These are phyloP conservation scores for Capsella rubella DNA, from an alignment of 441 rosid species.

Conservation along the genomic window DNA sequence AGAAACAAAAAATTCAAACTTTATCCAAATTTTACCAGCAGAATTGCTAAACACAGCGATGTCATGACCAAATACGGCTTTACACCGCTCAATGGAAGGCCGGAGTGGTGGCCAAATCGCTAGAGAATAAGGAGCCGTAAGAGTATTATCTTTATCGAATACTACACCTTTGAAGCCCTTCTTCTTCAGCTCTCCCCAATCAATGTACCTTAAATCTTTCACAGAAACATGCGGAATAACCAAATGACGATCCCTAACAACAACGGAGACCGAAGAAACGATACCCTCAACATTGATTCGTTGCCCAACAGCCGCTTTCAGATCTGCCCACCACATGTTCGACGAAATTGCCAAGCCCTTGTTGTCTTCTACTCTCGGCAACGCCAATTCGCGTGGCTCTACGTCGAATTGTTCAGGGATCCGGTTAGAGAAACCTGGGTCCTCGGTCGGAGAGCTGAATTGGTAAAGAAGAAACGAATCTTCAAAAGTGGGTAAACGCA, in stretches of 20 bases:
- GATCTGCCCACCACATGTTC: conserved; percentile 95
- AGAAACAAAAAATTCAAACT: neutral
- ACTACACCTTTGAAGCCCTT: conserved; percentile 94
- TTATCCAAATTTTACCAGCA: conserved; percentile 60
- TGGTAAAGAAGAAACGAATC: conserved; percentile 45
- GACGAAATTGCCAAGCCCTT: conserved; percentile 51
- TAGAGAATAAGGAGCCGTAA: conserved; percentile 88
- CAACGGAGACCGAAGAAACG: conserved; percentile 63
- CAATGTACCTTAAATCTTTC: conserved; percentile 73
- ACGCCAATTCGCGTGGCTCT: conserved; percentile 35
- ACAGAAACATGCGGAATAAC: conserved; percentile 81
- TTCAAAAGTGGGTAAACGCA: conserved; percentile 38
- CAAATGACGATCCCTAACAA: conserved; percentile 69
- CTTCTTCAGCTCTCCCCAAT: conserved; percentile 80
- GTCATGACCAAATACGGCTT: conserved; percentile 80
- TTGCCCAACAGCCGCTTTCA: conserved; percentile 93
- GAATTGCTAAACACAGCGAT: conserved; percentile 94
- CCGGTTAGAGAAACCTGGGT: conserved; percentile 37
- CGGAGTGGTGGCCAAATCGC: conserved; percentile 70
- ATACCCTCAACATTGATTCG: conserved; percentile 86
- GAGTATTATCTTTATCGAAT: conserved; percentile 94
- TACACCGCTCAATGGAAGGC: conserved; percentile 75
- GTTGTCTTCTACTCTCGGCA: conserved; percentile 26
- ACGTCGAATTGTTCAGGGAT: conserved; percentile 47
- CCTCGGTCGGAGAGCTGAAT: conserved; percentile 50